Evolutionary conservation across 768 basidiomycete genomes (phyloP).

Genomic region (Scleroderma citrinum): DNA sequence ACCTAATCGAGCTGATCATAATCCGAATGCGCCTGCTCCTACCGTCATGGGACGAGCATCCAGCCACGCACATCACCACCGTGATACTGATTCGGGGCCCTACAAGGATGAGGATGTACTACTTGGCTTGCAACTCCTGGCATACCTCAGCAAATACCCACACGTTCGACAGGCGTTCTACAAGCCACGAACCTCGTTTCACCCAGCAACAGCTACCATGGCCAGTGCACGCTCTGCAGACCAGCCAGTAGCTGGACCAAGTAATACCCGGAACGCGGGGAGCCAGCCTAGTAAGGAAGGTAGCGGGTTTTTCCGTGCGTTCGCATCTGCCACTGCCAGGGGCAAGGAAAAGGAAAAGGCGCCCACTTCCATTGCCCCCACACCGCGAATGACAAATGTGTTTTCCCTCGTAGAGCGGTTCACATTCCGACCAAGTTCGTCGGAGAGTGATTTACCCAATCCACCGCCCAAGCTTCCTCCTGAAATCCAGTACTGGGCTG

Average conservation of each 20-base stretch:
- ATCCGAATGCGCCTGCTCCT: constrained; percentile 7
- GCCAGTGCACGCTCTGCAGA: constrained; percentile 24
- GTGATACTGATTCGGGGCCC: constrained; percentile 47
- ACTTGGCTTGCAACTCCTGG: constrained; percentile 84
- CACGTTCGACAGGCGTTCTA: constrained; percentile 97
- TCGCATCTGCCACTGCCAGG: constrained; percentile 36
- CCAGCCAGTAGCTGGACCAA: constrained; percentile 23
- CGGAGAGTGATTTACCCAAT: constrained; percentile 65
- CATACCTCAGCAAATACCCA: constrained; percentile 96
- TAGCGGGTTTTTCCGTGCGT: constrained; percentile 41
- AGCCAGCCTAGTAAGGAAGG: constrained; percentile 27
- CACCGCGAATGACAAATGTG: constrained; percentile 71
- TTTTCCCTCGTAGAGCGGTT: constrained; percentile 96
- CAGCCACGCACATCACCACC: constrained; percentile 35
- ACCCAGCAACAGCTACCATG: constrained; percentile 57
- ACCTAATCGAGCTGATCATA: constrained; percentile 14
- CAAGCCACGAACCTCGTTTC: constrained; percentile 76
- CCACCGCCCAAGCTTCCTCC: constrained; percentile 68
- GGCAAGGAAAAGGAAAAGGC: constrained; percentile 45
- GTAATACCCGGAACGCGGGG: constrained; percentile 11
- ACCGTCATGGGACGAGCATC: constrained; percentile 16
- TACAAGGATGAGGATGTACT: constrained; percentile 95
- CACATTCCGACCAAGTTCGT: constrained; percentile 87
- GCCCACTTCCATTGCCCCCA: constrained; percentile 9
- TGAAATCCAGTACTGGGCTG: constrained; percentile 98